phyloP scores from a whole-genome alignment of 2,329 filamentous ascomycete genomes.

The Trichoderma aggressivum region DNA sequence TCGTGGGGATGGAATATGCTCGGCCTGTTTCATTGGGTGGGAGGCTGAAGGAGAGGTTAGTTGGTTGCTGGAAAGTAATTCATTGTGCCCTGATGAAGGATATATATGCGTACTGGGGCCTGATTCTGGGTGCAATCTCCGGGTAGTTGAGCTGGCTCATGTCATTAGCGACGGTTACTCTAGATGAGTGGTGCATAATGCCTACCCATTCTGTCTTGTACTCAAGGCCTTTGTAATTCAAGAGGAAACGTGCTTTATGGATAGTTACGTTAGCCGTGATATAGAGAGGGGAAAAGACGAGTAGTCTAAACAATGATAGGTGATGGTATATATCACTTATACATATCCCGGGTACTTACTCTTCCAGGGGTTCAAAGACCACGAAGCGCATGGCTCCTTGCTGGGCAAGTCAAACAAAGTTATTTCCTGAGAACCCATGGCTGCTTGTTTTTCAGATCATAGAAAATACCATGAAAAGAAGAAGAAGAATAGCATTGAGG shows the following conservation, averaged over 20 bases:
- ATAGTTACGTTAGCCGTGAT: neutral
- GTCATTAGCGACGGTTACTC: neutral
- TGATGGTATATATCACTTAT: neutral
- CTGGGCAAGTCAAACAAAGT: slow-evolving; percentile 62
- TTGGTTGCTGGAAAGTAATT: neutral
- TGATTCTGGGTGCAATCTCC: slow-evolving; percentile 55
- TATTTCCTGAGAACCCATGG: slow-evolving; percentile 37
- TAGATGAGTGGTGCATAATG: neutral
- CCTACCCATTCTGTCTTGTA: slow-evolving; percentile 64
- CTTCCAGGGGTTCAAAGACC: slow-evolving; percentile 72
- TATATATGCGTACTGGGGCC: slow-evolving; percentile 45
- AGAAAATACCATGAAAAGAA: neutral
- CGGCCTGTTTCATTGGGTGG: slow-evolving; percentile 13
- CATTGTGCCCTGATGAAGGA: neutral
- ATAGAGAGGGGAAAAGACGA: neutral
- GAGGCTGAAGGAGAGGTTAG: neutral
- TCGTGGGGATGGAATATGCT: slow-evolving; percentile 42
- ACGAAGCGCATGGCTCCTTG: slow-evolving; percentile 45
- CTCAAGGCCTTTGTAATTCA: slow-evolving; percentile 66
- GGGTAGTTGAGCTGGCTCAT: slow-evolving; percentile 56
- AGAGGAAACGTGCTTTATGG: slow-evolving; percentile 54
- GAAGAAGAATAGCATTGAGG: neutral
- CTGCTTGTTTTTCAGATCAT: slow-evolving; percentile 16
- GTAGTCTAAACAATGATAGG: no score
- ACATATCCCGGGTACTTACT: neutral